A percentile compares a stretch with the other conserved stretches of the same genome.
Evolutionary conservation across 2,329 filamentous ascomycete species (phyloP).

Genomic region (Xylogone sp.): DNA sequence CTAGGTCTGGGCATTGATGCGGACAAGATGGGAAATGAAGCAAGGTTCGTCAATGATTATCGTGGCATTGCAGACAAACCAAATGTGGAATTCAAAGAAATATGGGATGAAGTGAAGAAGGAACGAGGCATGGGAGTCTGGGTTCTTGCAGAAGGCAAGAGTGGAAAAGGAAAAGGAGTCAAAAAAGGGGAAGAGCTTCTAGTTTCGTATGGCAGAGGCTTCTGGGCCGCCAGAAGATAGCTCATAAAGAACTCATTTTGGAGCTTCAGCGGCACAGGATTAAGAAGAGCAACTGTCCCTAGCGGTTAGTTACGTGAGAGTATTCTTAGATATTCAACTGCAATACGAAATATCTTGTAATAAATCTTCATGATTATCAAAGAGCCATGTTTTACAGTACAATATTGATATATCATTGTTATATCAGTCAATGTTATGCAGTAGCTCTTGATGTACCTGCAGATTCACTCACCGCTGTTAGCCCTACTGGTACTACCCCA

Average conservation of each 20-base stretch:
- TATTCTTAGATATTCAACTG: too few species aligned
- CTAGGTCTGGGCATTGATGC: constrained; percentile 58
- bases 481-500: neutral
- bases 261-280: too few species aligned
- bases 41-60: constrained; percentile 64
- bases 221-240: constrained; percentile 51
- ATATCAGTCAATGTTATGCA: neutral
- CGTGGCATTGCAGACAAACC: constrained; percentile 44
- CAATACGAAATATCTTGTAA: too few species aligned
- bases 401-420: too few species aligned
- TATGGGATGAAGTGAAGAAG: constrained; percentile 49
- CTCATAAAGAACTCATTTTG: constrained; percentile 19
- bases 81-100: constrained; percentile 49
- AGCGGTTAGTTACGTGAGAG: too few species aligned
- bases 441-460: neutral
- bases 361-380: too few species aligned
- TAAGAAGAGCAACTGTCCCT: too few species aligned
- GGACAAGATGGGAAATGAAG: constrained; percentile 55
- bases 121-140: constrained; percentile 56
- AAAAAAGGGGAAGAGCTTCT: constrained; percentile 60
- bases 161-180: constrained; percentile 40
- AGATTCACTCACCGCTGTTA: neutral
- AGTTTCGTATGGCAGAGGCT: constrained; percentile 65
- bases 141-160: constrained; percentile 43
- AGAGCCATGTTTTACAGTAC: too few species aligned